Evolutionary conservation across 2,329 filamentous ascomycete genomes (phyloP).

Genomic region (Orbilia quercus): DNA sequence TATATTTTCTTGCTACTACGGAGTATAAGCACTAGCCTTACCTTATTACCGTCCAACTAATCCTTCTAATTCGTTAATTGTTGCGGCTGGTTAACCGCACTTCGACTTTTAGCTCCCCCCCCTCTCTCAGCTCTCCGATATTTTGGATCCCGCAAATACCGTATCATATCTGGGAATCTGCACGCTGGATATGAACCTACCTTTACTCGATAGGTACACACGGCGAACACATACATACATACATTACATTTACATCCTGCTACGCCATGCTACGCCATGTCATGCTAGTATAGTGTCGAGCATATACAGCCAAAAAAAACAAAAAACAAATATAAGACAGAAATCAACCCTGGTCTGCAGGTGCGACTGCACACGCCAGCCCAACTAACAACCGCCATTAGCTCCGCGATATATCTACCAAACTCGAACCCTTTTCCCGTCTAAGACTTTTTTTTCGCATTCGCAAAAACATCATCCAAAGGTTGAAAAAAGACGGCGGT

Average conservation of each 20-base stretch:
- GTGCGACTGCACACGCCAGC: background rate
- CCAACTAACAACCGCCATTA: background rate
- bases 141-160: too few species aligned
- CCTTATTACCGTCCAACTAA: too few species aligned
- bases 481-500: too few species aligned
- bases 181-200: background rate
- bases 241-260: too few species aligned
- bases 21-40: conserved; percentile 1
- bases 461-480: background rate
- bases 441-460: background rate
- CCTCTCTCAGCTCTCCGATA: background rate
- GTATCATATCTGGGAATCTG: background rate
- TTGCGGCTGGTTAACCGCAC: conserved; percentile 25
- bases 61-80: conserved; percentile 5
- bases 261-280: too few species aligned
- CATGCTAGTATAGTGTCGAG: too few species aligned
- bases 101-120: background rate
- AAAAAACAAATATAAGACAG: background rate
- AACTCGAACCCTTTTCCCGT: background rate
- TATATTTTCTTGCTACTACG: background rate
- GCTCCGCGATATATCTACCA: background rate
- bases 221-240: background rate
- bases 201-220: conserved; percentile 2
- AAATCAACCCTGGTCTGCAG: background rate
- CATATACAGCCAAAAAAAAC: too few species aligned